phyloP scores from a whole-genome alignment of 768 basidiomycete species.

The Rhodotorula kratochvilovae region DNA sequence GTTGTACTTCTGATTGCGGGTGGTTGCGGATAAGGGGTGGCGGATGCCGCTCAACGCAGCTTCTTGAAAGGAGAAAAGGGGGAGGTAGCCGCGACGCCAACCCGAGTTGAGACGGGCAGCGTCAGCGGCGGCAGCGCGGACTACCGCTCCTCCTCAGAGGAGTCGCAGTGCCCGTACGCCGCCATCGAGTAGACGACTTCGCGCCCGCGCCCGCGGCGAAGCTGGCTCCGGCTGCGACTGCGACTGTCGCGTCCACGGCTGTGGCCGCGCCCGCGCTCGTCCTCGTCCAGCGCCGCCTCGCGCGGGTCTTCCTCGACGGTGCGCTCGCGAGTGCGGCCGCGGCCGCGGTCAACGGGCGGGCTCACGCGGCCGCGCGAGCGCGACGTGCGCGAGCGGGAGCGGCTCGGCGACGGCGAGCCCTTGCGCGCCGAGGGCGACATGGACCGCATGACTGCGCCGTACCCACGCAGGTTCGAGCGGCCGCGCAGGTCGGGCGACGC shows the following conservation, averaged over 20 bases:
- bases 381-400: conserved; percentile 2
- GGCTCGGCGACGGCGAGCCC: conserved; percentile 1
- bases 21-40: neutral
- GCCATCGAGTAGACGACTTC: conserved; percentile 19
- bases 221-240: conserved; percentile 13
- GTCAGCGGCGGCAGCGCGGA: neutral
- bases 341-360: neutral
- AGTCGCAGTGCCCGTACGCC: conserved; percentile 20
- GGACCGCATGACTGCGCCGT: conserved; percentile 14
- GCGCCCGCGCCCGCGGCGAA: conserved; percentile 17
- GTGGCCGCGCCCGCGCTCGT: conserved; percentile 15
- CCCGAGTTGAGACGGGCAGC: neutral
- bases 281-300: conserved; percentile 1
- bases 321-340: conserved; percentile 23
- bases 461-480: conserved; percentile 9
- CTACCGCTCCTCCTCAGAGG: conserved; percentile 11
- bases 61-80: neutral
- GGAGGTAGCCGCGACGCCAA: neutral
- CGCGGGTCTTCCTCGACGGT: neutral
- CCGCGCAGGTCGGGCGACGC: conserved; percentile 10
- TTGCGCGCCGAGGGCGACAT: conserved; percentile 4
- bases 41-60: neutral
- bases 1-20: neutral
- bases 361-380: conserved; percentile 7
- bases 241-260: neutral